Evolutionary conservation across 1,139 yeast species (phyloP), one percentile per base, ranked within the genome.

Genomic region (Blastobotrys buckinghamii): DNA sequence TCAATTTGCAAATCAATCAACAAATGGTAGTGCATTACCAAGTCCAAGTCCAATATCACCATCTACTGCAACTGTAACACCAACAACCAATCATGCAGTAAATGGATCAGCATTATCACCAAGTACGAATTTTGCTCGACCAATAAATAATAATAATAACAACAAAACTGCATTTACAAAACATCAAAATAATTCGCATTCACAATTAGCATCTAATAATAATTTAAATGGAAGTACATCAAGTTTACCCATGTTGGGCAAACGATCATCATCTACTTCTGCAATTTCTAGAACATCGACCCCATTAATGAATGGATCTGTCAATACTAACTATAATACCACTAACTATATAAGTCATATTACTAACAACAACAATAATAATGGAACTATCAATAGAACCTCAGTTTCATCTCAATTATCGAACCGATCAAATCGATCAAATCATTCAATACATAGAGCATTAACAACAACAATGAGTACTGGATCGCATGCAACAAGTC

Each of bases 381-480:
- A 37, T 17, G n/a, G n/a, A n/a, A n/a, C n/a, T n/a, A n/a, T n/a
- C n/a, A 46, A 46, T 13, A 27, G 49, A 22, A 30, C 45, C 29
- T 50, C 53, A 12, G 41, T 50, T n/a, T 50, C 53, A 30, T 44
- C 49, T 10, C 53, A 50, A 27, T 30, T 48, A 6, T 22, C n/a
- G n/a, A n/a, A n/a, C n/a, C n/a, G n/a, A n/a, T 50, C 53, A 9
- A 40, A 34, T 20, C 39, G 48, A 1, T 37, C 48, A 2, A 43
- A 39, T 12, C 38, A 38, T n/a, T 42, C 46, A 13, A 30, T 48
- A n/a, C 42, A 45, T 24, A 33, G 52, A 8, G 35, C 42, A 12
- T 39, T 40, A 17, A 47, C 50, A n/a, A 19, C 48, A 8, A 44
- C 42, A 10, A n/a, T 22, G 13, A 10, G 33, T 15, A 32, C 33